Percentiles rank a stretch among this genome's conserved stretches.
These are phyloP conservation scores for Moricandia moricandioides DNA, from an alignment of 345 rosid genomes.

Conservation along the genomic window DNA sequence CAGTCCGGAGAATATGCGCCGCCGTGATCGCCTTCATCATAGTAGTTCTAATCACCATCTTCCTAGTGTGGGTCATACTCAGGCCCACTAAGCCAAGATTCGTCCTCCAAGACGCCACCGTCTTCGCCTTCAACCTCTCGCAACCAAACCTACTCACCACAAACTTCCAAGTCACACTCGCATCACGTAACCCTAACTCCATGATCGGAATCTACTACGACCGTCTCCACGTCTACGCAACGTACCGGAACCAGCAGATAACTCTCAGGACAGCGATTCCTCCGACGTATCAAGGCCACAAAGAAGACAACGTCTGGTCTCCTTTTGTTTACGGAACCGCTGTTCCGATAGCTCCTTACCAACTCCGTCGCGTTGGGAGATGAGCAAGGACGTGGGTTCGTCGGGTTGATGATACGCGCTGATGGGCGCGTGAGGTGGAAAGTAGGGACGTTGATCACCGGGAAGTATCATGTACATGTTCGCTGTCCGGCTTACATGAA, in stretches of 20 bases:
- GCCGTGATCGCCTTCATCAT: conserved; percentile 53
- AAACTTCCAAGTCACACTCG: conserved; percentile 74
- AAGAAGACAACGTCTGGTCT: conserved; percentile 72
- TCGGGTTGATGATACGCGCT: conserved; percentile 51
- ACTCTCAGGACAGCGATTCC: conserved; percentile 62
- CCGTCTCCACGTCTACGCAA: conserved; percentile 65
- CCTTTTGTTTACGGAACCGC: conserved; percentile 62
- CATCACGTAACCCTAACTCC: conserved; percentile 79
- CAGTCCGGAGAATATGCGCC: conserved; percentile 20
- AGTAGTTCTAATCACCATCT: conserved; percentile 52
- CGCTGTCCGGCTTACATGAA: conserved; percentile 58
- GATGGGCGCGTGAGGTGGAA: conserved; percentile 92
- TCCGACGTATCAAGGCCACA: conserved; percentile 56
- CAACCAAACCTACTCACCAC: conserved; percentile 72
- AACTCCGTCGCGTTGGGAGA: conserved; percentile 46
- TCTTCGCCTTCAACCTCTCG: conserved; percentile 77
- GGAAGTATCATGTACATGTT: conserved; percentile 60
- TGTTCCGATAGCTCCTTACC: conserved; percentile 80
- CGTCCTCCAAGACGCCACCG: conserved; percentile 91
- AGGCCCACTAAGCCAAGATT: conserved; percentile 74
- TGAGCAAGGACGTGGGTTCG: conserved; percentile 54
- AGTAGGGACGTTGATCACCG: conserved; percentile 60
- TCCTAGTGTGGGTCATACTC: conserved; percentile 80
- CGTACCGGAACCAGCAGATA: conserved; percentile 75
- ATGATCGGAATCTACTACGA: conserved; percentile 88